Evolutionary conservation across 2,329 filamentous ascomycete species (phyloP), one percentile per base, ranked within the genome.

Genomic region (Ilyonectria sp.): DNA sequence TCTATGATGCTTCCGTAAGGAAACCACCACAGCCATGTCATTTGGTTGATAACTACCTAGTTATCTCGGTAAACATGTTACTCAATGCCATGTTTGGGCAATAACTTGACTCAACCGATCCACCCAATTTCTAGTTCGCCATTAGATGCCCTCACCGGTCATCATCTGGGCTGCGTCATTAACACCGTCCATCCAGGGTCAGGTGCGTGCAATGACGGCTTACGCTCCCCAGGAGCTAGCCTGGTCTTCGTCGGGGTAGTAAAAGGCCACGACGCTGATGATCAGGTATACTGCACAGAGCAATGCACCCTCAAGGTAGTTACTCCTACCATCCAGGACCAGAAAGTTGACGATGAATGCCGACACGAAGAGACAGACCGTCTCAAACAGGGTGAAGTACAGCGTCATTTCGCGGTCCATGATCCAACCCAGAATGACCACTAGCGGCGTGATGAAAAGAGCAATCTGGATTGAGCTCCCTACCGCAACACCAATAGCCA

Each of bases 351-450:
- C 93, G 69, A 97, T 94, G 71, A 97, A 91, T 8, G 94, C 91
- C 58, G 90, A 93, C 58, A 95, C 90, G 80, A 97, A 97, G 75
- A 97, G 88, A 63, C 92, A 93, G 23, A 96, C 92, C 0, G 94
- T 97, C 86, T 97, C 94, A 80, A 97, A 97, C 55, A 94, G 87
- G 67, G 94, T 94, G 80, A 97, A 97, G 83, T 95, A 94, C 37
- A 97, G 86, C 31, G 92, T 88, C 90, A 93, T 93, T n/a, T 90
- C 85, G 67, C 87, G 87, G 68, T 86, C 81, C 79, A 93, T 87
- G 67, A 86, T 87, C 91, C 91, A 93, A n/a, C 91, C 91, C 21
- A 93, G 83, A 26, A 93, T 89, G 35, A 93, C 91, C 35, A 93
- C 86, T 19, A 93, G 82, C 0, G 91, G 91, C 4, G 91, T 93